Percentiles rank a stretch among this genome's conserved stretches.
These are phyloP conservation scores for Metrosideros polymorpha DNA, from an alignment of 441 rosid species.

Conservation along the genomic window DNA sequence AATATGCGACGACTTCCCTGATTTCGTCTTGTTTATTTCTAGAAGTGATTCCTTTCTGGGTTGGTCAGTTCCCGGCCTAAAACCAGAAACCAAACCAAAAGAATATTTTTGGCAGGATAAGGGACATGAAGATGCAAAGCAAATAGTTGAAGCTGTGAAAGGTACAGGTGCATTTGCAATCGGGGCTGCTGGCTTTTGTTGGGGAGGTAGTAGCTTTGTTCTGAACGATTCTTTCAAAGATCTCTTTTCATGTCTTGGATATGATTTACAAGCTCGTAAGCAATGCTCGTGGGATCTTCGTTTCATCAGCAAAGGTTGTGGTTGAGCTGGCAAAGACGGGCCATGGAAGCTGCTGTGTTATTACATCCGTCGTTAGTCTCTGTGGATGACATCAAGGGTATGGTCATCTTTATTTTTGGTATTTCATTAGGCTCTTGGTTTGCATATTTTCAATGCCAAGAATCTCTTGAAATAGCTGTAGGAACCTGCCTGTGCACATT, in stretches of 20 bases:
- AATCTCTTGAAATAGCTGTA: not conserved
- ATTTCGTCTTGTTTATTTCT: not conserved
- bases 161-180: slow-evolving; percentile 36
- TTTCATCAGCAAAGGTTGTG: slow-evolving; percentile 35
- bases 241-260: not conserved
- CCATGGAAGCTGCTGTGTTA: slow-evolving; percentile 50
- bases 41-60: not conserved
- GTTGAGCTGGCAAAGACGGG: slow-evolving; percentile 44
- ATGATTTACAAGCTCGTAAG: not conserved
- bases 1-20: not conserved
- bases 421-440: not conserved
- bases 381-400: slow-evolving; percentile 65
- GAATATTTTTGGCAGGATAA: too few species aligned
- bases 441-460: not conserved
- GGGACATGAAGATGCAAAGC: too few species aligned
- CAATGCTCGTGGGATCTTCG: not conserved
- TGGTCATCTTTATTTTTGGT: not conserved
- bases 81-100: not conserved
- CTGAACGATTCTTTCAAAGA: not conserved
- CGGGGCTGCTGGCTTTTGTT: slow-evolving; percentile 64
- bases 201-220: slow-evolving; percentile 41
- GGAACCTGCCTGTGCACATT: not conserved
- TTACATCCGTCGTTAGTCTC: slow-evolving; percentile 66
- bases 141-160: slow-evolving; percentile 40
- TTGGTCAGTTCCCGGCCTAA: not conserved